phyloP scores from a whole-genome alignment of 176 grass and related monocot species.

The Oryza nivara region DNA sequence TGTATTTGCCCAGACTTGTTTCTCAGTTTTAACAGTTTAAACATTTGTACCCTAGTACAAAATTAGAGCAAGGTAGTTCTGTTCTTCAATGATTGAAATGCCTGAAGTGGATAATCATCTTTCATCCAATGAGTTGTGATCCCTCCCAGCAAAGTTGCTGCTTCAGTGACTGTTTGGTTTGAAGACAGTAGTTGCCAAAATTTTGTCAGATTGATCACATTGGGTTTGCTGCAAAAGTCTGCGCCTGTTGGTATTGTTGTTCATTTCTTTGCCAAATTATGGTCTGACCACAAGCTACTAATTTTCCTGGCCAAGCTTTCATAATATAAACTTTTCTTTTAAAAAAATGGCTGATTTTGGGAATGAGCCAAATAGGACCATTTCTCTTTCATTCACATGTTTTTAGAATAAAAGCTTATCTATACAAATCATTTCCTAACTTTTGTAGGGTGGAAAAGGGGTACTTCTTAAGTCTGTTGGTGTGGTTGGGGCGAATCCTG shows the following conservation, averaged over 20 bases:
- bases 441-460: slow-evolving; percentile 59
- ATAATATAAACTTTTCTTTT: not conserved
- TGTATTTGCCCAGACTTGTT: not conserved
- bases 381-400: not conserved
- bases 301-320: not conserved
- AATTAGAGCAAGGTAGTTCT: slow-evolving; percentile 11
- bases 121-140: slow-evolving; percentile 4
- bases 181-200: not conserved
- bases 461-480: slow-evolving; percentile 85
- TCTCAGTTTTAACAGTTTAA: slow-evolving; percentile 12
- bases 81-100: slow-evolving; percentile 24
- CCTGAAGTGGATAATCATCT: not conserved
- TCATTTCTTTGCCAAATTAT: slow-evolving; percentile 4
- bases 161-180: not conserved
- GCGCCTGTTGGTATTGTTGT: not conserved
- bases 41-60: not conserved
- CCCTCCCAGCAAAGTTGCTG: not conserved
- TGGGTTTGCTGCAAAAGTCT: slow-evolving; percentile 6
- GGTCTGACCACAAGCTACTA: not conserved
- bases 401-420: not conserved
- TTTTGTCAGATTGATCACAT: slow-evolving; percentile 2
- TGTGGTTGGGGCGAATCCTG: slow-evolving; percentile 72
- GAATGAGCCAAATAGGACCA: not conserved
- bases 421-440: slow-evolving; percentile 13
- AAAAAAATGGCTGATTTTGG: not conserved